Percentiles rank a stretch among this genome's conserved stretches.
These are phyloP conservation scores for Solanum verrucosum DNA, from an alignment of 257 asterid genomes.

Conservation along the genomic window DNA sequence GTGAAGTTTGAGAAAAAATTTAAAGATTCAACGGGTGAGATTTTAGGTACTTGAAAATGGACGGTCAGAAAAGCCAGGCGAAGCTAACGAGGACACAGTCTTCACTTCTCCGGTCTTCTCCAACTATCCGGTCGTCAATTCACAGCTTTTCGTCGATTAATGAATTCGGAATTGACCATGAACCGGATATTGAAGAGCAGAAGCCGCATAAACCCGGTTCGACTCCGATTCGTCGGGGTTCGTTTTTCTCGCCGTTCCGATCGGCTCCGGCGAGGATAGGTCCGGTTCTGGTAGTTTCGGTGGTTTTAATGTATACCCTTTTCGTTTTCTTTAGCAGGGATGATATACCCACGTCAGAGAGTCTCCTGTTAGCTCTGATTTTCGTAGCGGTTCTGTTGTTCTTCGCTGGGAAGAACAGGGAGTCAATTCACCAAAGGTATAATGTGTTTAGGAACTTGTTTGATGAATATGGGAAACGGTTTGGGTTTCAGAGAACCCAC, in stretches of 20 bases:
- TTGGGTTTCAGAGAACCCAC: constrained; percentile 29
- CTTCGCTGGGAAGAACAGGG: constrained; percentile 34
- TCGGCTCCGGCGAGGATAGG: constrained; percentile 8
- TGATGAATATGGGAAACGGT: constrained; percentile 21
- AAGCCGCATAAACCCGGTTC: constrained; percentile 61
- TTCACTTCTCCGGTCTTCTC: constrained; percentile 87
- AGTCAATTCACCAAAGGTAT: constrained; percentile 24
- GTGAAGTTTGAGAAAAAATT: background rate
- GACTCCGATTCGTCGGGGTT: constrained; percentile 10
- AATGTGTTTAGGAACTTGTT: constrained; percentile 21
- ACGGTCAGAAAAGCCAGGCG: constrained; percentile 59
- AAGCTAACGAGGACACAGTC: constrained; percentile 82
- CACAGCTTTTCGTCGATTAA: constrained; percentile 63
- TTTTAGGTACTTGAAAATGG: constrained; percentile 36
- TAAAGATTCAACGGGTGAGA: constrained; percentile 8
- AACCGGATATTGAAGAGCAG: constrained; percentile 76
- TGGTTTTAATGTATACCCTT: constrained; percentile 43
- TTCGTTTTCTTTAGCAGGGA: constrained; percentile 42
- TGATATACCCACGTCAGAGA: constrained; percentile 52
- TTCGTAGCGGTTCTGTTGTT: constrained; percentile 53
- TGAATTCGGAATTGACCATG: constrained; percentile 39
- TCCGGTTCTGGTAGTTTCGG: constrained; percentile 31
- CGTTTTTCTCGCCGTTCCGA: background rate
- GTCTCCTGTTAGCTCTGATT: constrained; percentile 41
- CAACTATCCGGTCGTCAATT: constrained; percentile 75